Conservation (phyloP, 2,329 filamentous ascomycete species). For the Fusarium penzigii region DNA sequence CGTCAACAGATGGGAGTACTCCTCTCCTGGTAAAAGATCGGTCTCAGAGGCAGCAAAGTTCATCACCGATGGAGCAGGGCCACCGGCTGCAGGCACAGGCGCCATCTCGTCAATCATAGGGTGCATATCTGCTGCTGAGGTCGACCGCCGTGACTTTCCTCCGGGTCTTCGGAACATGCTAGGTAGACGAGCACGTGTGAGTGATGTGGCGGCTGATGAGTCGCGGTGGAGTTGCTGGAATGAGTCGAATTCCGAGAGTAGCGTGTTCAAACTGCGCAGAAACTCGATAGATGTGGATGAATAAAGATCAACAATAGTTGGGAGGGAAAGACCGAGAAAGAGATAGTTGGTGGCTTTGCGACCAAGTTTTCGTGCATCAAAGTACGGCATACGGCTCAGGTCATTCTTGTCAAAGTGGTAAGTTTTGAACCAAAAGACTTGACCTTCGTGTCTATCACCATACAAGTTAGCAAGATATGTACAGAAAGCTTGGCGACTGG, state of each 20-base stretch:
- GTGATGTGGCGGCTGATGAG: constrained; percentile 68
- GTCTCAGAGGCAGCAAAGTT: constrained; percentile 60
- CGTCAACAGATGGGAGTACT: constrained; percentile 88
- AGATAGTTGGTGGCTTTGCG: constrained; percentile 93
- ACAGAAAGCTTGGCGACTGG: neutral
- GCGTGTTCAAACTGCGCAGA: constrained; percentile 79
- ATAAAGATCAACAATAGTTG: constrained; percentile 85
- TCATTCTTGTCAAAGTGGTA: constrained; percentile 85
- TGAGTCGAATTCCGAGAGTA: constrained; percentile 88
- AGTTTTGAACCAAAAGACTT: constrained; percentile 98
- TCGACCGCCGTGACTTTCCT: constrained; percentile 58
- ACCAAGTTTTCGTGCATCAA: constrained; percentile 79
- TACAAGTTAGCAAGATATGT: constrained; percentile 1
- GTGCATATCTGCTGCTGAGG: constrained; percentile 47
- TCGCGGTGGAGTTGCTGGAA: constrained; percentile 87
- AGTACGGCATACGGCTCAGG: constrained; percentile 79
- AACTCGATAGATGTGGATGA: constrained; percentile 80
- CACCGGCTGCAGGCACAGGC: constrained; percentile 27
- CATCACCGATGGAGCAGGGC: constrained; percentile 47
- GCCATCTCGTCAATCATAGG: constrained; percentile 34
- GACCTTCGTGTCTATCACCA: constrained; percentile 76
- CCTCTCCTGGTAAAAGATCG: constrained; percentile 77
- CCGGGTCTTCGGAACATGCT: constrained; percentile 77
- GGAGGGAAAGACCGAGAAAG: constrained; percentile 87
- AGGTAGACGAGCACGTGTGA: constrained; percentile 77